Conservation (phyloP, 2,329 filamentous ascomycete genomes). For the Lasiodiplodia citricola region DNA sequence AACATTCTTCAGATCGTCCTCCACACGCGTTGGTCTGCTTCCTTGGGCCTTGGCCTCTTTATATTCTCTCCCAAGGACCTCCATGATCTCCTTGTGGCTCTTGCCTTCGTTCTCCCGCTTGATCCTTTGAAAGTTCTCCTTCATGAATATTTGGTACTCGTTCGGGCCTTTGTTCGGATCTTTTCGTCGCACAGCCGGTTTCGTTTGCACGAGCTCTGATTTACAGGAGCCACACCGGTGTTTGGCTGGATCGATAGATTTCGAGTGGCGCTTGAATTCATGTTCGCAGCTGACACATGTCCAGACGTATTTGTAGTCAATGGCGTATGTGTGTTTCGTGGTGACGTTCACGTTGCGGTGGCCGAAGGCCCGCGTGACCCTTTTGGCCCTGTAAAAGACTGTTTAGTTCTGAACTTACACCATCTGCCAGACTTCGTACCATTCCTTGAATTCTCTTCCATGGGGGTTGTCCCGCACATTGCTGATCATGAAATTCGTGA, state of each 20-base stretch:
- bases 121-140: constrained; percentile 69
- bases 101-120: constrained; percentile 61
- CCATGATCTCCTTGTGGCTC: constrained; percentile 66
- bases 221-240: constrained; percentile 82
- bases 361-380: constrained; percentile 53
- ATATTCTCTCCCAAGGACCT: constrained; percentile 67
- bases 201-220: constrained; percentile 71
- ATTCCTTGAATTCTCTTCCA: constrained; percentile 81
- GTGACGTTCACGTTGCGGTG: constrained; percentile 79
- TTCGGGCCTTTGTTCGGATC: constrained; percentile 39
- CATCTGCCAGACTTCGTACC: constrained; percentile 46
- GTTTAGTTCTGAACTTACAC: constrained; percentile 27
- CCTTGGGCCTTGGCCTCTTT: constrained; percentile 52
- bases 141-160: constrained; percentile 67
- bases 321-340: constrained; percentile 87
- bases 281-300: constrained; percentile 69
- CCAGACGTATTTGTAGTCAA: constrained; percentile 94
- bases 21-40: background rate
- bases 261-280: constrained; percentile 83
- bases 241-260: constrained; percentile 75
- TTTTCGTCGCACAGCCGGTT: constrained; percentile 58
- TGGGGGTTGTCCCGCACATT: constrained; percentile 78
- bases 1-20: constrained; percentile 4
- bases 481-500: constrained; percentile 88
- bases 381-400: constrained; percentile 49